Percentiles rank a stretch among this genome's conserved stretches.
Conservation (phyloP, 2,329 filamentous ascomycete species). For the Neonectria neomacrospora region DNA sequence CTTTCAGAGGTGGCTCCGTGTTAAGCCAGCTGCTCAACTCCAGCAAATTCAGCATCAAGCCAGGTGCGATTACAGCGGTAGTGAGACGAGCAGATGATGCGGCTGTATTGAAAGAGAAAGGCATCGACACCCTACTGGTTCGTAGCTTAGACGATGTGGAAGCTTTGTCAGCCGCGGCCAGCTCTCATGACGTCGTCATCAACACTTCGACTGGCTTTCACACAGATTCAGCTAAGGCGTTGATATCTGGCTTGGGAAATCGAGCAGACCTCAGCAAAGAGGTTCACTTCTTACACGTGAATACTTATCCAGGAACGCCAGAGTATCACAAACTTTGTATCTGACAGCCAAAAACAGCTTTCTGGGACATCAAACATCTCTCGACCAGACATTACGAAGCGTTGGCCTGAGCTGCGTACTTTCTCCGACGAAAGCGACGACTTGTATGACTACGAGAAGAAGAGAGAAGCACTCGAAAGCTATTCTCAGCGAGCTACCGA, state of each 20-base stretch:
- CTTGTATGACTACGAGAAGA: conserved; percentile 17
- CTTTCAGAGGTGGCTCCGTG: not conserved
- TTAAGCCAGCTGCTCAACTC: not conserved
- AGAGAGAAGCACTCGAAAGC: not conserved
- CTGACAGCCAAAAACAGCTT: not conserved
- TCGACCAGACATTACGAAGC: not conserved
- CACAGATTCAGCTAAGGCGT: not conserved
- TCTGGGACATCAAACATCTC: not conserved
- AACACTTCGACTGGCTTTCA: not conserved
- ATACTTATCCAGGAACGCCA: not conserved
- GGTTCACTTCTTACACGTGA: not conserved
- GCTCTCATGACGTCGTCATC: not conserved
- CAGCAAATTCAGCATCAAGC: not conserved
- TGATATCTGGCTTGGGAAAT: not conserved
- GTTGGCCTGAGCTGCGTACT: not conserved
- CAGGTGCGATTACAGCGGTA: not conserved
- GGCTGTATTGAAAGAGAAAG: not conserved
- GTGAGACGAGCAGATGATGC: not conserved
- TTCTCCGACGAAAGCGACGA: not conserved
- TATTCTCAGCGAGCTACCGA: conserved; percentile 24
- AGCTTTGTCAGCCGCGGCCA: not conserved
- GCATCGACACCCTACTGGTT: not conserved
- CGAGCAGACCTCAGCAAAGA: not conserved
- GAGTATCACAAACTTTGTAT: not conserved
- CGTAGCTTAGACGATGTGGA: not conserved